Evolutionary conservation across 768 basidiomycete species (phyloP).

Genomic region (Lepiota subincarnata): DNA sequence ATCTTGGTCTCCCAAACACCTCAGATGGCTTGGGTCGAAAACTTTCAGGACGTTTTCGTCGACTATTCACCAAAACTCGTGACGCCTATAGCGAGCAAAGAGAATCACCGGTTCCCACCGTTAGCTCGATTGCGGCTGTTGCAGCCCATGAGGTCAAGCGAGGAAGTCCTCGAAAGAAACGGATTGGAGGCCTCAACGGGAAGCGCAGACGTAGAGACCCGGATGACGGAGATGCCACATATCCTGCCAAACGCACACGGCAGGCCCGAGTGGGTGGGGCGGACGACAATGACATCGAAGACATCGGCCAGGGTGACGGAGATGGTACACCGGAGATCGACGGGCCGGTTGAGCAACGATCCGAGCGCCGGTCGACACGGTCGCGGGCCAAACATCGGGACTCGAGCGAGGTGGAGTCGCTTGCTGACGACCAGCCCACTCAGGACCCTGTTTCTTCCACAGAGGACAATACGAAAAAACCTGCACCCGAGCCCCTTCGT

Average conservation of each 20-base stretch:
- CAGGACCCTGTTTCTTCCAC: neutral
- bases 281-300: slow-evolving; percentile 7
- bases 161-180: slow-evolving; percentile 49
- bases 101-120: slow-evolving; percentile 17
- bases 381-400: slow-evolving; percentile 1
- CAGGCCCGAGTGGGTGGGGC: slow-evolving; percentile 1
- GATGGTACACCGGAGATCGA: slow-evolving; percentile 6
- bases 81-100: slow-evolving; percentile 39
- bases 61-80: slow-evolving; percentile 44
- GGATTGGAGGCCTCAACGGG: slow-evolving; percentile 37
- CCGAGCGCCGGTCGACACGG: slow-evolving; percentile 10
- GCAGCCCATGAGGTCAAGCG: slow-evolving; percentile 31
- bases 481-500: neutral
- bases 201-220: slow-evolving; percentile 57
- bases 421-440: neutral
- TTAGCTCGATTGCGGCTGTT: slow-evolving; percentile 29
- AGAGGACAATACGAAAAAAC: slow-evolving; percentile 1
- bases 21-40: slow-evolving; percentile 38
- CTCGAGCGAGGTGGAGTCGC: slow-evolving; percentile 6
- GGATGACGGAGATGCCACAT: slow-evolving; percentile 63
- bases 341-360: slow-evolving; percentile 5
- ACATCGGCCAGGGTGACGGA: neutral
- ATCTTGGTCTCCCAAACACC: slow-evolving; percentile 47
- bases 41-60: slow-evolving; percentile 41
- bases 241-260: slow-evolving; percentile 66